Conservation (phyloP, 768 basidiomycete genomes). For the Boletus speciosus region DNA sequence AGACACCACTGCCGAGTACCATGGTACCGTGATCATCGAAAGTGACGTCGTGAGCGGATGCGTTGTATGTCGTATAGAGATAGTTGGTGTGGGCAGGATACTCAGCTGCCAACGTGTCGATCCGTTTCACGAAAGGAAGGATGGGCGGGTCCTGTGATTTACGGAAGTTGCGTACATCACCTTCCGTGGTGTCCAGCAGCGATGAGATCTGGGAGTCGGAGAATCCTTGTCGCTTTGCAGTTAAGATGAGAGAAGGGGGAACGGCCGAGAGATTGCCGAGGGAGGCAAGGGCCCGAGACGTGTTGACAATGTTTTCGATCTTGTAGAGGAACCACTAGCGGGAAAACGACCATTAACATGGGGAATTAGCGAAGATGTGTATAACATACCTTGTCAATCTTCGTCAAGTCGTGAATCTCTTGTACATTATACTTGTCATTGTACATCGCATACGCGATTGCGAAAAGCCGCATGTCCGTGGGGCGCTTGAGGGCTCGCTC, state of each 20-base stretch:
- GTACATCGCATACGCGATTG: slow-evolving; percentile 97
- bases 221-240: slow-evolving; percentile 94
- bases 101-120: slow-evolving; percentile 98
- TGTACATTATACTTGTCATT: slow-evolving; percentile 90
- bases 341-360: neutral
- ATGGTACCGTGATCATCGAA: slow-evolving; percentile 98
- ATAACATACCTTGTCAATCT: slow-evolving; percentile 83
- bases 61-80: slow-evolving; percentile 99
- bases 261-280: slow-evolving; percentile 68
- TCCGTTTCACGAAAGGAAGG: slow-evolving; percentile 97
- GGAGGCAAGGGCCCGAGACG: slow-evolving; percentile 69
- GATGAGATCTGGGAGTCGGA: slow-evolving; percentile 90
- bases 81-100: slow-evolving; percentile 99
- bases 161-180: slow-evolving; percentile 75
- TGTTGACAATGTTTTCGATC: slow-evolving; percentile 96
- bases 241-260: slow-evolving; percentile 72
- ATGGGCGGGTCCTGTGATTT: slow-evolving; percentile 71
- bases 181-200: slow-evolving; percentile 70
- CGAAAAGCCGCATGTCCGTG: slow-evolving; percentile 95
- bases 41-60: slow-evolving; percentile 89
- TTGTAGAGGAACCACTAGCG: slow-evolving; percentile 95
- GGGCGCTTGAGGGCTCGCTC: slow-evolving; percentile 76
- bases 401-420: slow-evolving; percentile 86
- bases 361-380: neutral
- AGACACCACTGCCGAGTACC: slow-evolving; percentile 97